These are phyloP conservation scores for Phytopythium kandeliae DNA, from an alignment of 352 stramenopile genomes.

Conservation along the genomic window DNA sequence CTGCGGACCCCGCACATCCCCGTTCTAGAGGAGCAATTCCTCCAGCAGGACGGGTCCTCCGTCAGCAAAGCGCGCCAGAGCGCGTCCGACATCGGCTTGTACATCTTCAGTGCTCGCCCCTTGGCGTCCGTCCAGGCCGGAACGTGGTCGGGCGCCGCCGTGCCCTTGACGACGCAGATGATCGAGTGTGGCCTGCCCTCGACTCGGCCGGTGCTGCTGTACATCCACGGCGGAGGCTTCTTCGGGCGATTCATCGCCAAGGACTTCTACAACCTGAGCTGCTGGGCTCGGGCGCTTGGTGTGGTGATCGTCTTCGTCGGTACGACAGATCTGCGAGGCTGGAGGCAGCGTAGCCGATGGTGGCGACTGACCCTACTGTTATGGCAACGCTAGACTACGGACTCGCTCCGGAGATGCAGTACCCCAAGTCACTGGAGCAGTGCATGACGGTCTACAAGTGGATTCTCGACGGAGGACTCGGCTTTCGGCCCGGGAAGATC, in stretches of 20 bases:
- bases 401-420: constrained; percentile 77
- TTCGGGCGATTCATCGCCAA: constrained; percentile 87
- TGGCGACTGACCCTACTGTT: constrained; percentile 7
- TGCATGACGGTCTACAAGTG: constrained; percentile 84
- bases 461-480: constrained; percentile 64
- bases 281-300: constrained; percentile 63
- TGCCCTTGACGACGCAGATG: constrained; percentile 53
- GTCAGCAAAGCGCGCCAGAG: constrained; percentile 28
- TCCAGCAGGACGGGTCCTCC: constrained; percentile 36
- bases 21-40: constrained; percentile 60
- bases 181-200: constrained; percentile 63
- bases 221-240: constrained; percentile 85
- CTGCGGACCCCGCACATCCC: constrained; percentile 59
- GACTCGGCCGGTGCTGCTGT: constrained; percentile 68
- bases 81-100: constrained; percentile 57
- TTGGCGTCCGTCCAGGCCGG: constrained; percentile 55
- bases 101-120: constrained; percentile 63
- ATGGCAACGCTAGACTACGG: constrained; percentile 54
- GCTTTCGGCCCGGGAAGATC: constrained; percentile 63
- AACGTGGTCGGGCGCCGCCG: constrained; percentile 59
- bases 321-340: too few relatives aligned
- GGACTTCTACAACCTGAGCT: constrained; percentile 71
- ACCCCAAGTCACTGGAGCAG: constrained; percentile 73
- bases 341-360: background rate
- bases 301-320: constrained; percentile 85